Conservation (phyloP, 2,329 filamentous ascomycete genomes). For the Ophiostoma quercus region DNA sequence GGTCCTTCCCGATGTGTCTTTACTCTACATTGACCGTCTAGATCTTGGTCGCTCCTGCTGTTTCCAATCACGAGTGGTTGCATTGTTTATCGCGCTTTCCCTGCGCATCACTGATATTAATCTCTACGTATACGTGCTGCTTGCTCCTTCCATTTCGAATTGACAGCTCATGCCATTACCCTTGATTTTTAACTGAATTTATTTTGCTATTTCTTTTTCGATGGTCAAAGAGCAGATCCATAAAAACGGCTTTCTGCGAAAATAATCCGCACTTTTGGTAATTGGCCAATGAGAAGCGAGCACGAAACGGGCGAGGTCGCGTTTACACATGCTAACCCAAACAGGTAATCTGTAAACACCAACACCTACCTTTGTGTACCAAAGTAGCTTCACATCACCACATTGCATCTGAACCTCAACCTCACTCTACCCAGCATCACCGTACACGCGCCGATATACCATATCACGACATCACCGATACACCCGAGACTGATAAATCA, state of each 20-base stretch:
- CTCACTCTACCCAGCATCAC: neutral
- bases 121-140: neutral
- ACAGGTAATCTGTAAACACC: conserved; percentile 23
- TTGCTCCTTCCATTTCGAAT: conserved; percentile 9
- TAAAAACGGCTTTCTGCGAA: conserved; percentile 6
- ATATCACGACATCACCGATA: neutral
- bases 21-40: neutral
- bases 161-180: neutral
- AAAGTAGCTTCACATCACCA: neutral
- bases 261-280: conserved; percentile 2
- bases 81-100: neutral
- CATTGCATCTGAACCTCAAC: neutral
- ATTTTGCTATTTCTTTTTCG: neutral
- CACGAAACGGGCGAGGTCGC: neutral
- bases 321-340: conserved; percentile 16
- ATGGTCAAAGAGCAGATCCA: neutral
- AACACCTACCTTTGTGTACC: neutral
- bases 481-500: neutral
- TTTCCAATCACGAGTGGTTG: neutral
- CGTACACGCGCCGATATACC: neutral
- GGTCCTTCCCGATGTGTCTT: conserved; percentile 15
- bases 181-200: neutral
- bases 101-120: neutral
- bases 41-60: conserved; percentile 7
- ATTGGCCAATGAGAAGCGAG: neutral